These are phyloP conservation scores for Didymellaceae sp. DNA, from an alignment of 2,329 filamentous ascomycete species.

Conservation along the genomic window DNA sequence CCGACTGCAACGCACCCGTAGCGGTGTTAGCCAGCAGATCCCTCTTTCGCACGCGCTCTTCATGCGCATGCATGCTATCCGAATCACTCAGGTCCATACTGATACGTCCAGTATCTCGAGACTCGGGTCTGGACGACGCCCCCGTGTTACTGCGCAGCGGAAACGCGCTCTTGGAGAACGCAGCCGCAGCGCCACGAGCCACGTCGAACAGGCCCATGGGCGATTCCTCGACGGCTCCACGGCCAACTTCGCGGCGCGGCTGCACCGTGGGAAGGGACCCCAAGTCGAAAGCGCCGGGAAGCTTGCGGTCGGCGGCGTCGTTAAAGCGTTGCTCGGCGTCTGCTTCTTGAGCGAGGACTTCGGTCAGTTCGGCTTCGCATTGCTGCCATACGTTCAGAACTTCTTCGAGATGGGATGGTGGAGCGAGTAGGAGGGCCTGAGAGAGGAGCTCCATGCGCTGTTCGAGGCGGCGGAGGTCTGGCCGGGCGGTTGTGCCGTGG, in stretches of 20 bases:
- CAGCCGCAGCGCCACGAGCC: conserved; percentile 57
- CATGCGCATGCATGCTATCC: conserved; percentile 35
- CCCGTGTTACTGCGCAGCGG: conserved; percentile 45
- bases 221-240: conserved; percentile 54
- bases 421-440: conserved; percentile 76
- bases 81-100: conserved; percentile 47
- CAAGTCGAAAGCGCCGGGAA: conserved; percentile 55
- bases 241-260: conserved; percentile 51
- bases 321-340: conserved; percentile 75
- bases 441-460: conserved; percentile 82
- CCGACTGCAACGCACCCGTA: conserved; percentile 66
- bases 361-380: conserved; percentile 78
- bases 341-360: conserved; percentile 69
- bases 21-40: conserved; percentile 74
- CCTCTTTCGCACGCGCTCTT: conserved; percentile 66
- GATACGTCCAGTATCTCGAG: conserved; percentile 21
- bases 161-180: conserved; percentile 56
- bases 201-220: conserved; percentile 62
- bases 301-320: conserved; percentile 64
- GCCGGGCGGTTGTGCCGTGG: conserved; percentile 57
- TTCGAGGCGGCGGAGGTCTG: conserved; percentile 70
- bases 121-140: conserved; percentile 15
- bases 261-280: conserved; percentile 44
- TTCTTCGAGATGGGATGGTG: conserved; percentile 71
- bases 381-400: conserved; percentile 77